Base-by-base conservation (phyloP, 2,329 filamentous ascomycete species). In the Colletotrichum musae region DNA sequence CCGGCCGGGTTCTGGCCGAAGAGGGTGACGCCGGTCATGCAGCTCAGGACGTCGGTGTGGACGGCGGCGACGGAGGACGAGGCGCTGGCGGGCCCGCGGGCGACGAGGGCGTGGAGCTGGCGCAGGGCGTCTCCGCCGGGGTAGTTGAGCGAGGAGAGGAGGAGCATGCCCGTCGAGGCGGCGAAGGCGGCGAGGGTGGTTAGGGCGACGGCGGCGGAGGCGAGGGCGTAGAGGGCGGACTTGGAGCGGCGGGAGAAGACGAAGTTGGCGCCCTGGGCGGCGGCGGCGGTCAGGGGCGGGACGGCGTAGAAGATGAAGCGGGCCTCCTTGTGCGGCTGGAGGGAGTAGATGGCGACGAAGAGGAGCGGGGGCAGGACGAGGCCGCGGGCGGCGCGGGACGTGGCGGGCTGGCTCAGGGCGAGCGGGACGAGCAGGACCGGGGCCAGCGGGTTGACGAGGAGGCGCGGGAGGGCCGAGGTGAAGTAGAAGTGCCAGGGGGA, bases 291-390 rank as follows among this genome's bases (percentile, higher is more conserved):
- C 36, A 98, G 83, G 0, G 92, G 86, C 0, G 96, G 96, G 26
- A 97, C 86, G 60, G 90, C 87, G 81, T 98, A 98, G 75, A 98
- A 90, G 74, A 99, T 91, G 84, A 99, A 99, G 18, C 96, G 93
- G 78, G 94, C 93, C 82, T 99, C 96, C 79, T 99, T 99, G 83
- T 99, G 96, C 0, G 95, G 95, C 71, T 97, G 92, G 58, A 94
- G 75, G 72, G 94, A 97, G 84, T 97, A 98, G 51, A 97, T 80
- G 5, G 87, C 87, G 21, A 97, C 85, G 79, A 95, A 99, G 36
- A 88, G 79, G 2, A 97, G 73, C 10, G 88, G 87, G 0, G 96
- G 94, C 2, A 91, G 74, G 4, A 93, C 84, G 0, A 93, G 75
- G 6, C 83, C 81, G 16, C 80, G 76, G 0, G 85, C 83, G 5